These are phyloP conservation scores for Candida pseudoglaebosa DNA, from an alignment of 805 yeast species.

Conservation along the genomic window DNA sequence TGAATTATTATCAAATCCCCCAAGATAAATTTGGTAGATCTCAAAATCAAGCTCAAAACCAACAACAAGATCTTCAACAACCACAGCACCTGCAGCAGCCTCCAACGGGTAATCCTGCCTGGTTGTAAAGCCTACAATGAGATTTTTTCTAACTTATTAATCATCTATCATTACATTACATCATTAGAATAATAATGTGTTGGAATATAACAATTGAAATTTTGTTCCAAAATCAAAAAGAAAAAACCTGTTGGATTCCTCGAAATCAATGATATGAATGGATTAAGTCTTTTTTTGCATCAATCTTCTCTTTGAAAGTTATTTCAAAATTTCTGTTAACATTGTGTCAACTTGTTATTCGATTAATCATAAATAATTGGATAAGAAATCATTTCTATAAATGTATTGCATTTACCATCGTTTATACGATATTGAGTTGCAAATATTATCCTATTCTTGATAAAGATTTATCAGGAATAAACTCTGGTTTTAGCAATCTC, in stretches of 20 bases:
- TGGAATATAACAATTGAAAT: too few species aligned
- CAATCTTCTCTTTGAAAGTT: too few species aligned
- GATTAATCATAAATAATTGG: not conserved
- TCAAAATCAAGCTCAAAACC: not conserved
- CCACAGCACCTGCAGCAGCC: conserved; percentile 12
- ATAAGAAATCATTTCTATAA: not conserved
- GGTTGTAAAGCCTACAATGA: conserved; percentile 13
- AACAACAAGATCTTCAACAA: conserved; percentile 12
- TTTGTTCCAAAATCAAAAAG: not conserved
- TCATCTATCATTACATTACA: not conserved
- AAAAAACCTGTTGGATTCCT: too few species aligned
- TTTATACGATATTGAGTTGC: not conserved
- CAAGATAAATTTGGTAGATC: not conserved
- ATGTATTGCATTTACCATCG: not conserved
- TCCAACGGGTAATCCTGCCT: conserved; percentile 16
- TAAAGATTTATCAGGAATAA: not conserved
- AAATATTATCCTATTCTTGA: not conserved
- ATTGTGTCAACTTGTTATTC: not conserved
- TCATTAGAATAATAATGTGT: not conserved
- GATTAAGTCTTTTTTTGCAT: too few species aligned
- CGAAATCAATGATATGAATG: too few species aligned
- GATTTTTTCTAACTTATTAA: not conserved
- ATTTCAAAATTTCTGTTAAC: too few species aligned
- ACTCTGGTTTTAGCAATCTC: too few species aligned
- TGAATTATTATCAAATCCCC: conserved; percentile 1